Conservation (phyloP, 2,329 filamentous ascomycete species). For the Rhynchosporium secalis region DNA sequence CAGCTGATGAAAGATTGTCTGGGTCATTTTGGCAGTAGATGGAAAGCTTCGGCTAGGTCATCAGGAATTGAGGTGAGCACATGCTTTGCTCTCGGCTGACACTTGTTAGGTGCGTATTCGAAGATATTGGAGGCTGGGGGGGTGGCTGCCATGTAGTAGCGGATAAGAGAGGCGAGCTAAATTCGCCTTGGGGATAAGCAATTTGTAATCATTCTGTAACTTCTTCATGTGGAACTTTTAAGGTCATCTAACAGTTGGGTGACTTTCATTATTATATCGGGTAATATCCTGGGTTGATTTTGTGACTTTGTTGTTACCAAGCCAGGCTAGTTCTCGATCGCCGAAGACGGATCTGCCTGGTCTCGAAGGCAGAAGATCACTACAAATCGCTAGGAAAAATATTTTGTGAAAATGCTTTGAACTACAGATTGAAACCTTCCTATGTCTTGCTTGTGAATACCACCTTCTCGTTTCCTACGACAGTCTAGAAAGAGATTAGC, state of each 20-base stretch:
- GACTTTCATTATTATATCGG: too few species aligned
- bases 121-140: conserved; percentile 26
- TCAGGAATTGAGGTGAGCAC: background rate
- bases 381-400: too few species aligned
- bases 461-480: conserved; percentile 34
- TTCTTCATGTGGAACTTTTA: too few species aligned
- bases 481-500: conserved; percentile 25
- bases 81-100: conserved; percentile 13
- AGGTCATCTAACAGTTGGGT: too few species aligned
- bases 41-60: conserved; percentile 23
- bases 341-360: too few species aligned
- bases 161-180: background rate
- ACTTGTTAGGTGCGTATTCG: conserved; percentile 18
- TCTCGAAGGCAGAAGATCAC: background rate
- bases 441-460: conserved; percentile 26
- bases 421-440: background rate
- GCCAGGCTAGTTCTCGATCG: too few species aligned
- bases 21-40: conserved; percentile 21
- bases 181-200: too few species aligned
- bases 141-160: conserved; percentile 10
- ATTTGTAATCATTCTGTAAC: too few species aligned
- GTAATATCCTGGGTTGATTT: too few species aligned
- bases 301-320: too few species aligned
- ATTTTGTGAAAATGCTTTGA: background rate
- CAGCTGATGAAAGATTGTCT: conserved; percentile 15